phyloP scores from a whole-genome alignment of 2,329 filamentous ascomycete genomes.

The Claviceps capensis region DNA sequence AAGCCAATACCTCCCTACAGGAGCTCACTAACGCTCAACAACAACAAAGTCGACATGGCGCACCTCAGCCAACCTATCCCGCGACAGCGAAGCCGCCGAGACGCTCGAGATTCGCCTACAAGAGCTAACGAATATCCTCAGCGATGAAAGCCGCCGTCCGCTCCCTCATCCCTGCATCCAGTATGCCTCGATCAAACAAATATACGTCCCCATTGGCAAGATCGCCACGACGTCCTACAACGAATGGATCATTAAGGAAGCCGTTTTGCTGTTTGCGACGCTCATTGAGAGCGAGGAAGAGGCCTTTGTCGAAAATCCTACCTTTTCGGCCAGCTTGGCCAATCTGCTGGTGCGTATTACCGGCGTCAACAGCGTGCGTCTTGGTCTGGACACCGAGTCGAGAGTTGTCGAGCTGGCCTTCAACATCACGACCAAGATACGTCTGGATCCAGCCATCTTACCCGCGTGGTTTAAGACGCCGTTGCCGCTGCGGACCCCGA shows the following conservation, averaged over 20 bases:
- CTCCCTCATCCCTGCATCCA: slow-evolving; percentile 84
- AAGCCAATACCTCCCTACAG: background rate
- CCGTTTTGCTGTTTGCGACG: slow-evolving; percentile 76
- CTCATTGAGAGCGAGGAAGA: slow-evolving; percentile 95
- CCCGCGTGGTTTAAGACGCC: slow-evolving; percentile 76
- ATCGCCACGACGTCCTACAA: slow-evolving; percentile 77
- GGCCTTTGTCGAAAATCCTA: slow-evolving; percentile 74
- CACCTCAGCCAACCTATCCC: slow-evolving; percentile 43
- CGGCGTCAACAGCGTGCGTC: slow-evolving; percentile 56
- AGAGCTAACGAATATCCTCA: slow-evolving; percentile 58
- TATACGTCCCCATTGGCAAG: slow-evolving; percentile 80
- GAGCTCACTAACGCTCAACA: background rate
- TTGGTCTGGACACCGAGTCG: slow-evolving; percentile 70
- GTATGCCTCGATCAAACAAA: slow-evolving; percentile 73
- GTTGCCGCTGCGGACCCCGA: slow-evolving; percentile 7
- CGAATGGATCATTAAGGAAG: slow-evolving; percentile 72
- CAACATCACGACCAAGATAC: slow-evolving; percentile 91
- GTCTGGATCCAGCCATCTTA: slow-evolving; percentile 74
- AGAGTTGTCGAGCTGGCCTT: slow-evolving; percentile 88
- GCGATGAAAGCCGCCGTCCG: slow-evolving; percentile 78
- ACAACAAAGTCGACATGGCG: slow-evolving; percentile 39
- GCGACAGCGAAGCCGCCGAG: slow-evolving; percentile 48
- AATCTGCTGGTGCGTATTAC: slow-evolving; percentile 72
- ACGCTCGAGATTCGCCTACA: slow-evolving; percentile 48
- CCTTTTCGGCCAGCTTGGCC: slow-evolving; percentile 78